Conservation (phyloP, 2,329 filamentous ascomycete species). For the Rhexocercosporidium sp. region DNA sequence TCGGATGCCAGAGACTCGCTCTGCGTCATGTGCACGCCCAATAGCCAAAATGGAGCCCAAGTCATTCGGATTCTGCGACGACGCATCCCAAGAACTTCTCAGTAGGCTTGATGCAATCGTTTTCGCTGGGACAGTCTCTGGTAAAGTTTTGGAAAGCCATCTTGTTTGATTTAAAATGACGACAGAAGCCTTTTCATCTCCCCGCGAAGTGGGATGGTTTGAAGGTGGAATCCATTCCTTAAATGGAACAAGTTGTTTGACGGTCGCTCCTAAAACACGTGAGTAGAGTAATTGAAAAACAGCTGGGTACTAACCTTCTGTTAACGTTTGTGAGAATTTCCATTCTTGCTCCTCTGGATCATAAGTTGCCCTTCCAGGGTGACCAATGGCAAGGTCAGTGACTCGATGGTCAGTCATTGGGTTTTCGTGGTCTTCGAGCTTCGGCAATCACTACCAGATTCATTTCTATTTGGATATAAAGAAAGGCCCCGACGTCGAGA, state of each 20-base stretch:
- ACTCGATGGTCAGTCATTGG: constrained; percentile 56
- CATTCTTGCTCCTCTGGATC: constrained; percentile 40
- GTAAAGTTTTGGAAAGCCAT: constrained; percentile 34
- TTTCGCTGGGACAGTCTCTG: constrained; percentile 35
- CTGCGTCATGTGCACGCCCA: constrained; percentile 30
- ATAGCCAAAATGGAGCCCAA: constrained; percentile 33
- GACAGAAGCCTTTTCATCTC: constrained; percentile 17
- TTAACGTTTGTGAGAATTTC: constrained; percentile 36
- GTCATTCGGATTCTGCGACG: constrained; percentile 15
- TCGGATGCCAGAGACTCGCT: constrained; percentile 28
- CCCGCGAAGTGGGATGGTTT: constrained; percentile 21
- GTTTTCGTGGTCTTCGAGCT: constrained; percentile 40
- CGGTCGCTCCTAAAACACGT: constrained; percentile 28
- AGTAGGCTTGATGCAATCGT: constrained; percentile 21
- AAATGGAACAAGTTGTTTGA: constrained; percentile 38
- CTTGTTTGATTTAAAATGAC: constrained; percentile 29
- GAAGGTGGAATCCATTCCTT: constrained; percentile 36
- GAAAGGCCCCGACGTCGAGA: not conserved
- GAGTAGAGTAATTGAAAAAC: not conserved
- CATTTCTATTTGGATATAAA: constrained; percentile 30
- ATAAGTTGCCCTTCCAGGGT: constrained; percentile 57
- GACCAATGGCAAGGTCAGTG: constrained; percentile 57
- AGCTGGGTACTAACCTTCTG: not conserved
- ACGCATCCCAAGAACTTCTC: constrained; percentile 2
- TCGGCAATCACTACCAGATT: constrained; percentile 24